These are phyloP conservation scores for Skeletonema menzelii DNA, from an alignment of 108 stramenopile genomes.

Conservation along the genomic window DNA sequence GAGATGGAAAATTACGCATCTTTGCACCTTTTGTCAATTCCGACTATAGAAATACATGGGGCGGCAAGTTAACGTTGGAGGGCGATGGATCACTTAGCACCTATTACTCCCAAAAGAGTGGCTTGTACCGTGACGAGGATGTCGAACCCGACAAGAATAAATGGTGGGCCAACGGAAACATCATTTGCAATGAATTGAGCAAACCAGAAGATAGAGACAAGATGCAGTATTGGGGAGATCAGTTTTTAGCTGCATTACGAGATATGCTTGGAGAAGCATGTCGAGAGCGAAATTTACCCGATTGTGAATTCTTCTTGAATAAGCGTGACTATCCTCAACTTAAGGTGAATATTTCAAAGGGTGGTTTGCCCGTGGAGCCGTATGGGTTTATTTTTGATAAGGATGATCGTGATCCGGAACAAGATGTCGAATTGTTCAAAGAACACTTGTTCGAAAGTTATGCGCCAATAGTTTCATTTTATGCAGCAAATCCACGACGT, in stretches of 20 bases:
- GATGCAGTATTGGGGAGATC: conserved; percentile 96
- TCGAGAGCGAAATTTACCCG: conserved; percentile 83
- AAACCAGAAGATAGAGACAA: conserved; percentile 69
- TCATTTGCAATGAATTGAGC: conserved; percentile 97
- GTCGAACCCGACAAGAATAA: conserved; percentile 84
- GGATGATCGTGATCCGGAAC: conserved; percentile 93
- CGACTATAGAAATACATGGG: conserved; percentile 92
- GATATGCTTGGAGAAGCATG: conserved; percentile 97
- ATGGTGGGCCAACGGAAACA: conserved; percentile 99
- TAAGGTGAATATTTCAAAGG: conserved; percentile 87
- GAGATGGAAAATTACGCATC: conserved; percentile 84
- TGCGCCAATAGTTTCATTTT: conserved; percentile 97
- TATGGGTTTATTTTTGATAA: conserved; percentile 99
- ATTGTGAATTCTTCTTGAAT: conserved; percentile 99
- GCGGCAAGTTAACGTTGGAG: conserved; percentile 70
- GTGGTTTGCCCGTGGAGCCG: conserved; percentile 91
- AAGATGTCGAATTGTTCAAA: conserved; percentile 89
- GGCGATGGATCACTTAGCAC: conserved; percentile 60
- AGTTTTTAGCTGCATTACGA: conserved; percentile 91
- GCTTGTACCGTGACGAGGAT: conserved; percentile 89
- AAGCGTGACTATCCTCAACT: conserved; percentile 99
- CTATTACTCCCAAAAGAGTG: conserved; percentile 87
- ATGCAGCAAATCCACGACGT: conserved; percentile 79
- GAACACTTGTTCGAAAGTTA: conserved; percentile 86
- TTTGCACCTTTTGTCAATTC: conserved; percentile 95